Conservation (phyloP, 495 filamentous ascomycete genomes). For the Trichocladium uniseriatum region DNA sequence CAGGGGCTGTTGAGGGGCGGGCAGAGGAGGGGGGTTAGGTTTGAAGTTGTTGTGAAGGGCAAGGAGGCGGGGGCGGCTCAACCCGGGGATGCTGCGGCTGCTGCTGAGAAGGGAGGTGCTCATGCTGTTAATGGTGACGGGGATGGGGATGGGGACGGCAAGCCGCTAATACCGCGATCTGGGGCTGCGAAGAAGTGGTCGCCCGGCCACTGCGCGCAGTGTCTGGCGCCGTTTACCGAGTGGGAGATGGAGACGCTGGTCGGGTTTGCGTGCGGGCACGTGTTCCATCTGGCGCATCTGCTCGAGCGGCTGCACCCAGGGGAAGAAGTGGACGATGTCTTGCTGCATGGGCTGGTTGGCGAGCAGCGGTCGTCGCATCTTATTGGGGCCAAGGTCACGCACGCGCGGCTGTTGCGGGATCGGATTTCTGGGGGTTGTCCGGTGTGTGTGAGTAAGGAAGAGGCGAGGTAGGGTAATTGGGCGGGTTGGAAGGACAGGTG, state of each 20-base stretch:
- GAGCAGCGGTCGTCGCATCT: conserved; percentile 25
- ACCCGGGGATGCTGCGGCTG: background rate
- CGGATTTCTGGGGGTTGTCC: conserved; percentile 61
- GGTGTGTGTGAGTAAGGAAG: conserved; percentile 39
- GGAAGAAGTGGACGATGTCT: conserved; percentile 20
- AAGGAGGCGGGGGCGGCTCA: no score
- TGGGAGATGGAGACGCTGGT: conserved; percentile 69
- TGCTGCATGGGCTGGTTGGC: conserved; percentile 24
- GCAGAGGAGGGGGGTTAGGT: conserved; percentile 75
- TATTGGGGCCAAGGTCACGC: conserved; percentile 80
- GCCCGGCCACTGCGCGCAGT: conserved; percentile 53
- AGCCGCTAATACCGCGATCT: background rate
- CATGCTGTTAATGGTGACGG: conserved; percentile 12
- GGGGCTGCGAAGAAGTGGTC: conserved; percentile 20
- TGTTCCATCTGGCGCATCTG: conserved; percentile 81
- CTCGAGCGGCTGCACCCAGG: conserved; percentile 43
- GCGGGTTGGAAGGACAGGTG: background rate
- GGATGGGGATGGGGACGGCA: conserved; percentile 1
- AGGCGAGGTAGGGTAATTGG: background rate
- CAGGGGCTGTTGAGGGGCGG: conserved; percentile 71
- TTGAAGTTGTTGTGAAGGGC: conserved; percentile 55
- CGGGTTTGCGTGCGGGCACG: conserved; percentile 84
- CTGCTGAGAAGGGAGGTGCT: conserved; percentile 4
- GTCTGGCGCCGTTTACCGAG: conserved; percentile 48
- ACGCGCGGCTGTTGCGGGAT: conserved; percentile 69